phyloP scores from a whole-genome alignment of 768 basidiomycete genomes.

The Collybia mongolica region DNA sequence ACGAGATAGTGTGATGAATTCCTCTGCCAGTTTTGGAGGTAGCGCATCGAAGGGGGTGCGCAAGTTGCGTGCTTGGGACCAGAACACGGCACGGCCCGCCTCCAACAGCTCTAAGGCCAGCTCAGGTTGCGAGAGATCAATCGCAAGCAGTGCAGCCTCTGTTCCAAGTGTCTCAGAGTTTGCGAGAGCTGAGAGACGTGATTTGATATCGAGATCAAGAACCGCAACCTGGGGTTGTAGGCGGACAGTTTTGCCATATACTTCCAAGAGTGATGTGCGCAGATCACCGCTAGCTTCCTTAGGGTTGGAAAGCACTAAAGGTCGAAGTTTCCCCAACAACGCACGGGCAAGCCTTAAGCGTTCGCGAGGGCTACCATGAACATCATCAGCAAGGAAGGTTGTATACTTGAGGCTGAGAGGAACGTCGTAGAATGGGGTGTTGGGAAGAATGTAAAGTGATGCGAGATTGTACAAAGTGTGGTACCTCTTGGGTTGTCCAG shows the following conservation, averaged over 20 bases:
- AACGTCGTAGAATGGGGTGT: no score
- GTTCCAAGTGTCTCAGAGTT: neutral
- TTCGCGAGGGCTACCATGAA: no score
- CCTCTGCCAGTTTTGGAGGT: neutral
- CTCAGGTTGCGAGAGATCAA: conserved; percentile 14
- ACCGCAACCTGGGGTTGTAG: neutral
- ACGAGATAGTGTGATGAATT: neutral
- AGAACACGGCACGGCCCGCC: conserved; percentile 25
- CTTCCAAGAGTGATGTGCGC: neutral
- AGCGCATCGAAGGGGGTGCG: conserved; percentile 19
- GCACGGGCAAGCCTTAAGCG: no score
- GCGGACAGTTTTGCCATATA: conserved; percentile 1
- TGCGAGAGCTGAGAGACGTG: neutral
- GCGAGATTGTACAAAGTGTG: no score
- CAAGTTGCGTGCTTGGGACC: conserved; percentile 23
- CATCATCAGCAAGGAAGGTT: no score
- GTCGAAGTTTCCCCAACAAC: no score
- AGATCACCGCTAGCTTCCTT: no score
- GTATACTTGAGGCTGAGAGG: no score
- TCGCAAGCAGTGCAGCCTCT: conserved; percentile 22
- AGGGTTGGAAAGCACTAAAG: no score
- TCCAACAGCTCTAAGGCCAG: conserved; percentile 34
- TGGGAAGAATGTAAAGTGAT: no score
- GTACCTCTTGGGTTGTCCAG: no score
- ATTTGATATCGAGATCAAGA: neutral